Evolutionary conservation across 441 rosid genomes (phyloP).

Genomic region (Theobroma grandiflorum): DNA sequence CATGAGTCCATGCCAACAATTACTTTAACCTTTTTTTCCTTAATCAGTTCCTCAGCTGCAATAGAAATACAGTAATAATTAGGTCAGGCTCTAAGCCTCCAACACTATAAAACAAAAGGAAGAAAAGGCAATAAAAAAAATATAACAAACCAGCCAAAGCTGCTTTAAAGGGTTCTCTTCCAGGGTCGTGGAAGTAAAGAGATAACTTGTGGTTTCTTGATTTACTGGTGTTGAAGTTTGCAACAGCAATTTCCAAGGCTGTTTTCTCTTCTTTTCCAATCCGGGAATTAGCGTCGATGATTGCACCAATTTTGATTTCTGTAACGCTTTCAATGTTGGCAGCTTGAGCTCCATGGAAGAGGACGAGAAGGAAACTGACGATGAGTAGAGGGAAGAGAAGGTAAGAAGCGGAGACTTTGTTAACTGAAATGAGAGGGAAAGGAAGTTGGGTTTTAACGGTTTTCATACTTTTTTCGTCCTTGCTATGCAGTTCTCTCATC

Average conservation of each 20-base stretch:
- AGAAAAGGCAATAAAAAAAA: not conserved
- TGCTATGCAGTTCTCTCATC: not conserved
- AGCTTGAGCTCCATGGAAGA: constrained; percentile 8
- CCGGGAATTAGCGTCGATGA: constrained; percentile 43
- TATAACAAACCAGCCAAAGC: constrained; percentile 40
- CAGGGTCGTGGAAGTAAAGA: constrained; percentile 39
- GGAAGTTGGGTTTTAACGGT: not conserved
- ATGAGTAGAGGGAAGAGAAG: not conserved
- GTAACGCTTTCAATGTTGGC: not conserved
- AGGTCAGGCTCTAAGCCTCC: not conserved
- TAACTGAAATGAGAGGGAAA: not conserved
- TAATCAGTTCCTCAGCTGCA: constrained; percentile 49
- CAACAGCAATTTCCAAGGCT: constrained; percentile 49
- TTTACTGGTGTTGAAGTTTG: constrained; percentile 28
- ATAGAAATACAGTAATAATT: not conserved
- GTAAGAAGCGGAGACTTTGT: not conserved
- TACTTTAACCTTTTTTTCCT: constrained; percentile 40
- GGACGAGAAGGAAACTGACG: not conserved
- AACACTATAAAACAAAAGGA: not conserved
- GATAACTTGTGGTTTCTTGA: constrained; percentile 34
- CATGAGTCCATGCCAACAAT: constrained; percentile 57
- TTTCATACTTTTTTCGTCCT: not conserved
- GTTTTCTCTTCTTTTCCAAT: constrained; percentile 43
- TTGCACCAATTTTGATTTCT: constrained; percentile 42
- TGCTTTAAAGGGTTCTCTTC: constrained; percentile 37